phyloP scores from a whole-genome alignment of 1,284 basidiomycete genomes.

The Ceratobasidium sp. region DNA sequence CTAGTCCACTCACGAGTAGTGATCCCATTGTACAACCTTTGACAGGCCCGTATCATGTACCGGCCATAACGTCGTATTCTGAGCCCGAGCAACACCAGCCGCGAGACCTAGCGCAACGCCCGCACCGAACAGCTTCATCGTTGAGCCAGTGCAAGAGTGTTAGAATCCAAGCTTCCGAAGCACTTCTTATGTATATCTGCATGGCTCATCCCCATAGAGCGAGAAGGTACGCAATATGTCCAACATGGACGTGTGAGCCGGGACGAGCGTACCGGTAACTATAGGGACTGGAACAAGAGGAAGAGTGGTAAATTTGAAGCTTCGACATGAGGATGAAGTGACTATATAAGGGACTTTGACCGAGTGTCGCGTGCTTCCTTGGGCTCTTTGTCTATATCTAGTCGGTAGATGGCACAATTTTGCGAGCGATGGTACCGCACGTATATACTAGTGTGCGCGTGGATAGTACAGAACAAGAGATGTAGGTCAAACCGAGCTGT shows the following conservation, averaged over 20 bases:
- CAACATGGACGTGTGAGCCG: constrained; percentile 1
- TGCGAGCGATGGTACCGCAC: neutral
- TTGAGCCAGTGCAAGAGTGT: constrained; percentile 7
- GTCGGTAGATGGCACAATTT: neutral
- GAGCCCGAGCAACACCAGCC: neutral
- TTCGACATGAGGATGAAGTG: constrained; percentile 9
- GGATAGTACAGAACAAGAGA: neutral
- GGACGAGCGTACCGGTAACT: neutral
- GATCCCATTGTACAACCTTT: constrained; percentile 45
- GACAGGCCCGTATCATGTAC: constrained; percentile 41
- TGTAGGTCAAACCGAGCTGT: too few relatives aligned
- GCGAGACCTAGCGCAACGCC: constrained; percentile 27
- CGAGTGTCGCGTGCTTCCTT: neutral
- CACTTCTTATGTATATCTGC: constrained; percentile 2
- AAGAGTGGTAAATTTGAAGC: neutral
- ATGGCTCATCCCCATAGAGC: constrained; percentile 30
- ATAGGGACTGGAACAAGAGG: neutral
- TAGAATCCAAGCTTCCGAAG: neutral
- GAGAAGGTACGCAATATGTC: constrained; percentile 13
- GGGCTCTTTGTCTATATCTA: neutral
- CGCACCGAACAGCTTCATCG: constrained; percentile 28
- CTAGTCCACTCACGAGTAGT: constrained; percentile 33
- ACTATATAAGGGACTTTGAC: neutral
- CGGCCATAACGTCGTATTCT: constrained; percentile 42
- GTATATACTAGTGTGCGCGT: neutral